A percentile compares a stretch with the other conserved stretches of the same genome.
Evolutionary conservation across 2,329 filamentous ascomycete genomes (phyloP).

Genomic region (Diaporthe sp.): DNA sequence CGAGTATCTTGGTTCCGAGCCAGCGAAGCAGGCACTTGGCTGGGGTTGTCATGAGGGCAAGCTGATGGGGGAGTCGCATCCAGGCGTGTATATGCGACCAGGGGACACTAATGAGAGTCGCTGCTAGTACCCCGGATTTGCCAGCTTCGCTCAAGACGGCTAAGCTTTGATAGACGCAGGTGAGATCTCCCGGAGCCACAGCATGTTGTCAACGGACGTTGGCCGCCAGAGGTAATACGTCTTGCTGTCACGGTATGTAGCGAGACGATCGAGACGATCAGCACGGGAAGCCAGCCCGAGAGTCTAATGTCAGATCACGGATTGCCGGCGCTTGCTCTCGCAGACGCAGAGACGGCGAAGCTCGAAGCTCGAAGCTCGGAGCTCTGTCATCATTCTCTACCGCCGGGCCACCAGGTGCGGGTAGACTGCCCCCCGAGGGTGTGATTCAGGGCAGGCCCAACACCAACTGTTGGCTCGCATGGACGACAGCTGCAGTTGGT

Average conservation of each 20-base stretch:
- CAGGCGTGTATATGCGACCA: slow-evolving; percentile 6
- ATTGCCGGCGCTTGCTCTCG: slow-evolving; percentile 1
- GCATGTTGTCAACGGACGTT: slow-evolving; percentile 12
- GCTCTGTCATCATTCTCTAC: neutral
- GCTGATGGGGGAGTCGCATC: slow-evolving; percentile 8
- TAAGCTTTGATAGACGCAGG: slow-evolving; percentile 25
- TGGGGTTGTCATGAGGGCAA: neutral
- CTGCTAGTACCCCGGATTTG: slow-evolving; percentile 17
- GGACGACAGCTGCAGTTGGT: slow-evolving; percentile 24
- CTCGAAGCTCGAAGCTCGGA: neutral
- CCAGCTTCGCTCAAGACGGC: slow-evolving; percentile 21
- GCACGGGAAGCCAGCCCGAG: slow-evolving; percentile 14
- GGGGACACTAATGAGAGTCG: slow-evolving; percentile 16
- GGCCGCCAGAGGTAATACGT: neutral
- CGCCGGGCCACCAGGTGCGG: slow-evolving; percentile 40
- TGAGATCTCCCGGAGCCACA: slow-evolving; percentile 21
- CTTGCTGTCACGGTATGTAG: slow-evolving; percentile 13
- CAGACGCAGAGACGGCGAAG: neutral
- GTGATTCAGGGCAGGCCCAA: slow-evolving; percentile 53
- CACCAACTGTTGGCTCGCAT: slow-evolving; percentile 25
- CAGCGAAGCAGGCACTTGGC: slow-evolving; percentile 5
- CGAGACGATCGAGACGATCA: slow-evolving; percentile 12
- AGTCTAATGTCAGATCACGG: slow-evolving; percentile 24
- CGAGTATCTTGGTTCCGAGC: slow-evolving; percentile 8
- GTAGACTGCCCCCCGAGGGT: slow-evolving; percentile 56